Conservation (phyloP, 768 basidiomycete genomes). For the Mycena sanguinolenta region DNA sequence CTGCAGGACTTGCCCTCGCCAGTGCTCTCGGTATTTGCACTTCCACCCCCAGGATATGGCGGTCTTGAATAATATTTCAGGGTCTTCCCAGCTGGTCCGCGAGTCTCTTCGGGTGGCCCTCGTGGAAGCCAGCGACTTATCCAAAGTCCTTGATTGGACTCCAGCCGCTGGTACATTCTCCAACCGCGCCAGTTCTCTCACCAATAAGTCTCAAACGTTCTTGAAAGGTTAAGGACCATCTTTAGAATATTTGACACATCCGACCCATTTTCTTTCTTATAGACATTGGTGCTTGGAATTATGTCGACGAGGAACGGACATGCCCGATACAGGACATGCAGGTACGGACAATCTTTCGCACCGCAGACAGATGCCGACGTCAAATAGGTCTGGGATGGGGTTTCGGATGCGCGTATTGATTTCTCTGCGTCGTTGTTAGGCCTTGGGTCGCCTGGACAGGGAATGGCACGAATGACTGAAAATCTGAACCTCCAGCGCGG, state of each 20-base stretch:
- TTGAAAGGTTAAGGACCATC: constrained; percentile 63
- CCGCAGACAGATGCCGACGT: constrained; percentile 13
- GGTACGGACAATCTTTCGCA: constrained; percentile 55
- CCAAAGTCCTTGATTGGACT: constrained; percentile 77
- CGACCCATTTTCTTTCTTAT: constrained; percentile 20
- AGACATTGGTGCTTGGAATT: constrained; percentile 90
- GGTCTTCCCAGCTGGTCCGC: constrained; percentile 64
- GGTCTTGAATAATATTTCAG: constrained; percentile 50
- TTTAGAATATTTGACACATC: constrained; percentile 7
- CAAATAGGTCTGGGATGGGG: constrained; percentile 89
- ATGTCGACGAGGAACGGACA: constrained; percentile 78
- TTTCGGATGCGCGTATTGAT: constrained; percentile 82
- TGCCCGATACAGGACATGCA: constrained; percentile 88
- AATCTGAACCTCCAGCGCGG: constrained; percentile 94
- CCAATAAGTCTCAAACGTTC: constrained; percentile 77
- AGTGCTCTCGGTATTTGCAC: constrained; percentile 82
- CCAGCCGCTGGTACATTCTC: constrained; percentile 70
- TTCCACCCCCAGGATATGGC: constrained; percentile 1
- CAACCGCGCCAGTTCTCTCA: constrained; percentile 90
- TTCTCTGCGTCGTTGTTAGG: constrained; percentile 72
- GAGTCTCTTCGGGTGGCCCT: constrained; percentile 74
- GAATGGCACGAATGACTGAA: constrained; percentile 90
- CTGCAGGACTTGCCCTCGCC: constrained; percentile 90
- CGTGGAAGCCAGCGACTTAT: constrained; percentile 86
- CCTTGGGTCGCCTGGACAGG: constrained; percentile 43